Evolutionary conservation across 2,329 filamentous ascomycete species (phyloP), one percentile per base, ranked within the genome.

Genomic region (Fusarium sp.): DNA sequence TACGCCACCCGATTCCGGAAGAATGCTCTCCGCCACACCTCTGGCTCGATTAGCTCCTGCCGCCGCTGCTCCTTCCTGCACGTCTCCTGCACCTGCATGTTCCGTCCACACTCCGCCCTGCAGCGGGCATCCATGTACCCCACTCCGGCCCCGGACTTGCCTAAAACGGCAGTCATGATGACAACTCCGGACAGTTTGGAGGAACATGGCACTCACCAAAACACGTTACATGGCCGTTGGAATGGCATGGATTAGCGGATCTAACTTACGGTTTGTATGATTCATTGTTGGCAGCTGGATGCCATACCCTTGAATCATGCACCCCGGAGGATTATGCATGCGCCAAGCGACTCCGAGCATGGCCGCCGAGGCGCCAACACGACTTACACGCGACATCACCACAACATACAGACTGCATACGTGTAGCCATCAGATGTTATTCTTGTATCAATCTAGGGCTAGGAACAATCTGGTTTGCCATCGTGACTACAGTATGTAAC

Each of bases 1-100:
- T 76, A 67, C 76, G 77, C 76, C 77, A 79, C 73, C 74, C 77
- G 76, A 77, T 78, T 72, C 75, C 78, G 78, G 78, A 79, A 79
- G 67, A 68, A 78, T 78, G 78, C 74, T 64, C 74, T 79, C 78
- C 78, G 78, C 77, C 73, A 77, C 77, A 63, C 64, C 20, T 61
- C 68, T 72, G 68, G 67, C 65, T 66, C 68, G 63, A 62, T 64
- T 75, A 71, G 73, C 73, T 73, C 71, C 74, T 77, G 71, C 75
- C 59, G 63, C 69, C 74, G 66, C 67, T 71, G 72, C 72, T 70
- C 50, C 62, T 62, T 76, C 67, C 67, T 73, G 72, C 72, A 73
- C 50, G 59, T 63, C 57, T 59, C 72, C 64, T 71, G 64, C 64
- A 65, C 56, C 68, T 75, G 74, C 72, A 75, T 64, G 35, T 73